These are phyloP conservation scores for Amanita molliuscula DNA, from an alignment of 768 basidiomycete species.

Conservation along the genomic window DNA sequence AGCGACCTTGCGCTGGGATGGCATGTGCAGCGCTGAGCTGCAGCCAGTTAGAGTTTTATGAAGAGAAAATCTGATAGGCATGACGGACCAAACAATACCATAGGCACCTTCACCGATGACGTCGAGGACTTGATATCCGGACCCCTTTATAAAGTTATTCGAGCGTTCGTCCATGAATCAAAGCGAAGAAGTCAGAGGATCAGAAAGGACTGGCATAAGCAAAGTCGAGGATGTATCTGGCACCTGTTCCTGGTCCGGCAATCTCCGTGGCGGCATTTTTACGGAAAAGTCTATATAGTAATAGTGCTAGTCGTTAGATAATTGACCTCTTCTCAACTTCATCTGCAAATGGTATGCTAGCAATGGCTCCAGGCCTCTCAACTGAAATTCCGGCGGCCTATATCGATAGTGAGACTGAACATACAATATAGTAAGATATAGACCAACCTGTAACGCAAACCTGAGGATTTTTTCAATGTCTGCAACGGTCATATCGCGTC, in stretches of 20 bases:
- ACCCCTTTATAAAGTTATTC: slow-evolving; percentile 29
- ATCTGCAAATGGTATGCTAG: slow-evolving; percentile 36
- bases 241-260: background rate
- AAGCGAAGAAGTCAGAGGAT: background rate
- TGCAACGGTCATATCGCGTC: slow-evolving; percentile 17
- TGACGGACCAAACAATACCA: slow-evolving; percentile 54
- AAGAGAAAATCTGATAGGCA: background rate
- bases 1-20: slow-evolving; percentile 75
- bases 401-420: background rate
- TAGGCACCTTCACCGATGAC: slow-evolving; percentile 82
- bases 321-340: slow-evolving; percentile 23
- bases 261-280: slow-evolving; percentile 1
- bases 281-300: too few species aligned
- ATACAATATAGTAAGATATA: background rate
- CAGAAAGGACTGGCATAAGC: background rate
- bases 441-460: slow-evolving; percentile 29
- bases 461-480: slow-evolving; percentile 26
- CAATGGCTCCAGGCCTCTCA: slow-evolving; percentile 45
- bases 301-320: too few species aligned
- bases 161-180: slow-evolving; percentile 6
- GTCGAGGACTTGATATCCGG: slow-evolving; percentile 66
- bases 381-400: slow-evolving; percentile 57
- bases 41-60: background rate
- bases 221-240: background rate
- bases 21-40: slow-evolving; percentile 77